A percentile compares a stretch with the other conserved stretches of the same genome.
These are phyloP conservation scores for Pichia sp. DNA, from an alignment of 1,139 yeast genomes.

Conservation along the genomic window DNA sequence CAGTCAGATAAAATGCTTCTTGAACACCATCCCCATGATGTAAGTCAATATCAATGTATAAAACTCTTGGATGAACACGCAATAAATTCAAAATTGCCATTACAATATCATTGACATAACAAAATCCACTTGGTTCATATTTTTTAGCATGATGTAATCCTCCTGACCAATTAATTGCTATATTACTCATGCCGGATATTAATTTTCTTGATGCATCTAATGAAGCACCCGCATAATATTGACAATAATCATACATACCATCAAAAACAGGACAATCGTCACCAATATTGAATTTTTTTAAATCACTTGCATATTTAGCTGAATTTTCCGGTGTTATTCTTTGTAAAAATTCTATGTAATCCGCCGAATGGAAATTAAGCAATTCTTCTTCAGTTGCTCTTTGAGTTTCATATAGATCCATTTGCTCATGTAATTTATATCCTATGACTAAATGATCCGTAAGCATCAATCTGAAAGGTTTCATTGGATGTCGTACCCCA, in stretches of 20 bases:
- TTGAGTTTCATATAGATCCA: slow-evolving; percentile 85
- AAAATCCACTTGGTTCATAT: slow-evolving; percentile 92
- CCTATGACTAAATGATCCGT: slow-evolving; percentile 87
- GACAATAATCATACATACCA: slow-evolving; percentile 91
- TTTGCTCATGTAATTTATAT: slow-evolving; percentile 77
- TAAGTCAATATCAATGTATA: slow-evolving; percentile 91
- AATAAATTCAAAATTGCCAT: slow-evolving; percentile 83
- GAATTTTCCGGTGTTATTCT: slow-evolving; percentile 80
- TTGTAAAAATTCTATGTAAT: slow-evolving; percentile 75
- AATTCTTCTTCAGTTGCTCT: slow-evolving; percentile 78
- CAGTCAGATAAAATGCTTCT: slow-evolving; percentile 94
- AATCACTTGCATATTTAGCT: slow-evolving; percentile 84
- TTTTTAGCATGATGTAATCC: slow-evolving; percentile 97
- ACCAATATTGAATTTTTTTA: slow-evolving; percentile 90
- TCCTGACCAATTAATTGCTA: slow-evolving; percentile 96
- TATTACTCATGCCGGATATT: slow-evolving; percentile 88
- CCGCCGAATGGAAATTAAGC: slow-evolving; percentile 75
- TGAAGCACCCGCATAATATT: slow-evolving; percentile 92
- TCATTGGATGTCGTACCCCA: slow-evolving; percentile 95
- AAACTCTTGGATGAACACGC: slow-evolving; percentile 89
- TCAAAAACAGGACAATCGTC: slow-evolving; percentile 97
- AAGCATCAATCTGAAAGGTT: slow-evolving; percentile 89
- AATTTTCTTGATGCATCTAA: slow-evolving; percentile 96
- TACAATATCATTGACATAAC: slow-evolving; percentile 87
- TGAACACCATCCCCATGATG: slow-evolving; percentile 99